Conservation (phyloP, 352 stramenopile genomes). For the Pythium vanterpoolii region DNA sequence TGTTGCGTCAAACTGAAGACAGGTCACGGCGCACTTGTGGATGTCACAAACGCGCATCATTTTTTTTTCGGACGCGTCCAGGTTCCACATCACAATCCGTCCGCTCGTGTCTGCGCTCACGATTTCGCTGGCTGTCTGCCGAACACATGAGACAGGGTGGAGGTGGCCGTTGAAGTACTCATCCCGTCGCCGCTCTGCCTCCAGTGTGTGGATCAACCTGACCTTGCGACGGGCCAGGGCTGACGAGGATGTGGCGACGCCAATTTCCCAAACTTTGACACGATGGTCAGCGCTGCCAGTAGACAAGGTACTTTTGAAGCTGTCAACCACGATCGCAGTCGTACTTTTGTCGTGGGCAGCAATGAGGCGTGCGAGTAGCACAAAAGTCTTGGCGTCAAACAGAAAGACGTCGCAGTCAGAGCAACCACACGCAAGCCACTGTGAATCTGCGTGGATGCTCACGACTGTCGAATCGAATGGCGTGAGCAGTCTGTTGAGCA, state of each 20-base stretch:
- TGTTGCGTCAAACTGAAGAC: slow-evolving; percentile 74
- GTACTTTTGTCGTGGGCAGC: slow-evolving; percentile 48
- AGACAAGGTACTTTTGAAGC: slow-evolving; percentile 36
- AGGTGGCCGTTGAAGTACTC: slow-evolving; percentile 54
- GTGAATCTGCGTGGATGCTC: slow-evolving; percentile 50
- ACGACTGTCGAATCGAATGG: slow-evolving; percentile 77
- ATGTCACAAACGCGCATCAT: slow-evolving; percentile 59
- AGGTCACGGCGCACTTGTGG: slow-evolving; percentile 49
- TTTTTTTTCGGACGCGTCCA: slow-evolving; percentile 52
- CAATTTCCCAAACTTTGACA: slow-evolving; percentile 65
- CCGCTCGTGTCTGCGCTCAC: slow-evolving; percentile 66
- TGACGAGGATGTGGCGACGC: slow-evolving; percentile 6
- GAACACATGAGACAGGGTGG: slow-evolving; percentile 49
- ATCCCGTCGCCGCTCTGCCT: slow-evolving; percentile 35
- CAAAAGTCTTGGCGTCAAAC: slow-evolving; percentile 43
- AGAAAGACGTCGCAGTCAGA: slow-evolving; percentile 76
- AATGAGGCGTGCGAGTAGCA: slow-evolving; percentile 47
- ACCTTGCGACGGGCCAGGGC: slow-evolving; percentile 32
- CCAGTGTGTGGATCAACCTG: slow-evolving; percentile 34
- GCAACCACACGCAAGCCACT: slow-evolving; percentile 54
- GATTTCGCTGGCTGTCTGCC: slow-evolving; percentile 62
- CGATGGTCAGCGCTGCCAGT: slow-evolving; percentile 58
- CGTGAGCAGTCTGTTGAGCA: slow-evolving; percentile 43
- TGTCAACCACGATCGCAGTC: slow-evolving; percentile 45
- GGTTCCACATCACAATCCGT: slow-evolving; percentile 64